phyloP scores from a whole-genome alignment of 257 asterid species.

The Craterostigma plantagineum region DNA sequence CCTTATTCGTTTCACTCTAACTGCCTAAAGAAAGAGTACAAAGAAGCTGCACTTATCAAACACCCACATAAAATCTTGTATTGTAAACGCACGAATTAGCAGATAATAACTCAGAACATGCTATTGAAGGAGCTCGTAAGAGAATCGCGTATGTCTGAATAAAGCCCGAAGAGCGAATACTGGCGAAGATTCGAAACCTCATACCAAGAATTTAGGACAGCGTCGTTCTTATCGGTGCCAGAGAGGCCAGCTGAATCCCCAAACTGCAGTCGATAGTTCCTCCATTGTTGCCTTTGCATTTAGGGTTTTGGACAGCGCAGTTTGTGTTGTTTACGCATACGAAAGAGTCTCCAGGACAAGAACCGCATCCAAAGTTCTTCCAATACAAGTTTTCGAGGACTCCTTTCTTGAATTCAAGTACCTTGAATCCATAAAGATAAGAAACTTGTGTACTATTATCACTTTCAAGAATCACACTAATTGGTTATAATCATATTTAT shows the following conservation, averaged over 20 bases:
- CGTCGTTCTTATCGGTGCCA: conserved; percentile 57
- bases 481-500: no score
- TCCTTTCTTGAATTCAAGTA: conserved; percentile 80
- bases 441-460: background rate
- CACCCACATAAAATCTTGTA: background rate
- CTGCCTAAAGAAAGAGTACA: background rate
- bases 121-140: conserved; percentile 29
- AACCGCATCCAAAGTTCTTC: conserved; percentile 65
- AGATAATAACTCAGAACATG: conserved; percentile 23
- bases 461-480: background rate
- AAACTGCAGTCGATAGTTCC: conserved; percentile 43
- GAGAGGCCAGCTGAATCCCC: conserved; percentile 71
- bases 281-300: conserved; percentile 46
- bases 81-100: background rate
- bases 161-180: conserved; percentile 52
- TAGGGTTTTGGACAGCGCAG: conserved; percentile 45
- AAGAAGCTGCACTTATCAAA: background rate
- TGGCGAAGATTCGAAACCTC: conserved; percentile 75
- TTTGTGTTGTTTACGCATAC: conserved; percentile 72
- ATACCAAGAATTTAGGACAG: conserved; percentile 71
- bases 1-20: no score
- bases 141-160: conserved; percentile 31
- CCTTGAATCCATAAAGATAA: conserved; percentile 21
- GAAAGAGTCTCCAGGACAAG: conserved; percentile 35
- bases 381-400: conserved; percentile 59